These are phyloP conservation scores for Excoecaria cochinchinensis DNA, from an alignment of 345 rosid species.

Conservation along the genomic window DNA sequence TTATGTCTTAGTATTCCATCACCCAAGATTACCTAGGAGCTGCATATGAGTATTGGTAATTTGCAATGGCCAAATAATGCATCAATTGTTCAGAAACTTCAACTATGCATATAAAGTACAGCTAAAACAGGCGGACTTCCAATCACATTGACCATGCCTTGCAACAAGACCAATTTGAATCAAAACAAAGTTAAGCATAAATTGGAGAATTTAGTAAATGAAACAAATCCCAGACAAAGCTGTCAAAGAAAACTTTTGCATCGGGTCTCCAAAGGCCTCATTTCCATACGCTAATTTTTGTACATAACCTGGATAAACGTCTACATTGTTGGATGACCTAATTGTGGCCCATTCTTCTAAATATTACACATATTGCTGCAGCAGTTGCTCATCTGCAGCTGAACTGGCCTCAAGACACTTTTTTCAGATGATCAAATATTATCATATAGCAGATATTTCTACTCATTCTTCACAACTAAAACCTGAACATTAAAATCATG, in stretches of 20 bases:
- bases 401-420: neutral
- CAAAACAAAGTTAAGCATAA: neutral
- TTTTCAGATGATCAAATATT: neutral
- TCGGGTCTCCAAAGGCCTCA: neutral
- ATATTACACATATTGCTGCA: neutral
- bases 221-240: neutral
- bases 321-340: neutral
- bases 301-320: neutral
- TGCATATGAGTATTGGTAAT: neutral
- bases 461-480: neutral
- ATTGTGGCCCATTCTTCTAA: neutral
- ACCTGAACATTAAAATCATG: neutral
- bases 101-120: neutral
- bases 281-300: neutral
- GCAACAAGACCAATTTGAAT: neutral
- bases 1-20: neutral
- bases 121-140: neutral
- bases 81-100: neutral
- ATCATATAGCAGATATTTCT: neutral
- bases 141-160: neutral
- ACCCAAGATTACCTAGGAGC: neutral
- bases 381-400: neutral
- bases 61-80: neutral
- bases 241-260: neutral
- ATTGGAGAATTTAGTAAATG: neutral